A percentile compares a stretch with the other conserved stretches of the same genome.
Conservation (phyloP, 495 filamentous ascomycete species). For the Lepraria neglecta region DNA sequence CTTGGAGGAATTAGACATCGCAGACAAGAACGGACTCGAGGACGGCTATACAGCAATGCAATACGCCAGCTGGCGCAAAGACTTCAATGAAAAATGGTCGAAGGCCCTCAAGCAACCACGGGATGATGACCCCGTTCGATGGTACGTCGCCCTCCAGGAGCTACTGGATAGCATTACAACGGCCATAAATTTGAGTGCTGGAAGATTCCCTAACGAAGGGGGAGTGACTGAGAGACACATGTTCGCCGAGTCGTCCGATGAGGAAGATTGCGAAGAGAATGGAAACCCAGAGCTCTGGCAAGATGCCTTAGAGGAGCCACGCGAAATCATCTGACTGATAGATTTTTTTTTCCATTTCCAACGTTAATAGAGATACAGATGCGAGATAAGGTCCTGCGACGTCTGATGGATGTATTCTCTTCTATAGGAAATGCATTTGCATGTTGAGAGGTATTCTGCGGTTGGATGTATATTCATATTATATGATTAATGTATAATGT, state of each 20-base stretch:
- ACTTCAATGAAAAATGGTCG: not conserved
- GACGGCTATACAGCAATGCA: not conserved
- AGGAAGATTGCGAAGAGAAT: not conserved
- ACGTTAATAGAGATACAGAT: too few relatives aligned
- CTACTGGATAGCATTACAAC: not conserved
- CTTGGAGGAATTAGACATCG: not conserved
- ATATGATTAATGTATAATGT: too few relatives aligned
- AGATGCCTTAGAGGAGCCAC: too few relatives aligned
- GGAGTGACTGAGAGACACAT: not conserved
- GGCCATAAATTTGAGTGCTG: not conserved
- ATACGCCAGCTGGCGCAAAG: not conserved
- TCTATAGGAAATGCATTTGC: too few relatives aligned
- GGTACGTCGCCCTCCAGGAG: not conserved
- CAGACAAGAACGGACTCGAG: not conserved
- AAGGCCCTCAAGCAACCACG: rapidly evolving
- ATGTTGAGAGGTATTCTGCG: too few relatives aligned
- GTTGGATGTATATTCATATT: too few relatives aligned
- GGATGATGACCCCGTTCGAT: not conserved
- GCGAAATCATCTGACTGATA: too few relatives aligned
- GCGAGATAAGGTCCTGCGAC: too few relatives aligned
- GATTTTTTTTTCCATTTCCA: too few relatives aligned
- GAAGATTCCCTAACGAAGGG: not conserved
- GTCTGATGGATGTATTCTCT: too few relatives aligned
- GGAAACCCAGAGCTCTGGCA: not conserved
- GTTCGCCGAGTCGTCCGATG: not conserved